phyloP scores from a whole-genome alignment of 2,329 filamentous ascomycete genomes.

The Calonectria naviculata region DNA sequence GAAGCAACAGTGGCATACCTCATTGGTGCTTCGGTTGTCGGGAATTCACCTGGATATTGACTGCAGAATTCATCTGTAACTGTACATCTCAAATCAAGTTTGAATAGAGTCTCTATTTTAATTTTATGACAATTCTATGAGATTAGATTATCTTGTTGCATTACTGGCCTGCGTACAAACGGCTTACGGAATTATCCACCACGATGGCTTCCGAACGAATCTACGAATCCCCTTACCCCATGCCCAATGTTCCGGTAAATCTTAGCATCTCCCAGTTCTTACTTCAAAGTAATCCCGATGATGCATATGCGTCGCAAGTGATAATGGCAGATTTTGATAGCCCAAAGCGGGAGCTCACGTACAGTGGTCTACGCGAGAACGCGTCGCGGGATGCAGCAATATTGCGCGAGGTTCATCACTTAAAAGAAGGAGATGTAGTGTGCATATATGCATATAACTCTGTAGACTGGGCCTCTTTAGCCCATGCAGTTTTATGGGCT shows the following conservation, averaged over 20 bases:
- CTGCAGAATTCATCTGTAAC: too few species aligned
- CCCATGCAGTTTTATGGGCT: conserved; percentile 36
- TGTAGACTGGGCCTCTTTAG: conserved; percentile 31
- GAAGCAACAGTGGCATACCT: too few species aligned
- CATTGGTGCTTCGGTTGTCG: background rate
- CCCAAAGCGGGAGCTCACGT: conserved; percentile 26
- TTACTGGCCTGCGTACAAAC: background rate
- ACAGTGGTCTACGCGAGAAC: conserved; percentile 24
- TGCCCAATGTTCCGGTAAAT: conserved; percentile 29
- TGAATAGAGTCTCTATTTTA: background rate
- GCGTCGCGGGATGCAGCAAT: conserved; percentile 29
- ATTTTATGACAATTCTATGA: background rate
- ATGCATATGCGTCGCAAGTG: conserved; percentile 29
- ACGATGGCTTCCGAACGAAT: conserved; percentile 12
- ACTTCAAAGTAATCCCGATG: conserved; percentile 36
- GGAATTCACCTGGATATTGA: background rate
- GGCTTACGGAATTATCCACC: background rate
- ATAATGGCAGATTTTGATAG: conserved; percentile 38
- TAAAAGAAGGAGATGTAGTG: conserved; percentile 30
- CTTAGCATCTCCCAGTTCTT: conserved; percentile 39
- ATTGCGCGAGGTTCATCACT: conserved; percentile 10
- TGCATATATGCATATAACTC: conserved; percentile 37
- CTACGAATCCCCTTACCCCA: conserved; percentile 31
- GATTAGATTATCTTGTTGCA: background rate
- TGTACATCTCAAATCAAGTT: background rate